Evolutionary conservation across 139 green algal species (phyloP).

Genomic region (Bryopsis sp.): DNA sequence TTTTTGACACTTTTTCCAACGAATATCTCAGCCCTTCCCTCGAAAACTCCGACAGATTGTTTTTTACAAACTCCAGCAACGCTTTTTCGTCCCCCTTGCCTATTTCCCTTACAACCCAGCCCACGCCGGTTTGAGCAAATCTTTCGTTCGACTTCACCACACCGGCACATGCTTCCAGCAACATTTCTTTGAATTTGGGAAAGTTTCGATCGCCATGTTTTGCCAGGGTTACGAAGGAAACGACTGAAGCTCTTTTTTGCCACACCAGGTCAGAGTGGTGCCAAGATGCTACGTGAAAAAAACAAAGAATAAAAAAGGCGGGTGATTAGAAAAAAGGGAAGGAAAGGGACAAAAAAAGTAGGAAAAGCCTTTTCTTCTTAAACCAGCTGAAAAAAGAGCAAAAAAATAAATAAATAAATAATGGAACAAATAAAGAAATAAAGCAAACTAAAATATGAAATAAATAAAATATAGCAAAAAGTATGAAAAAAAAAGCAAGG

Average conservation of each 20-base stretch:
- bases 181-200: constrained; percentile 1
- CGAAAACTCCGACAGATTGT: neutral
- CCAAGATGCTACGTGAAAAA: neutral
- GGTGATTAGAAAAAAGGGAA: no score
- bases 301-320: no score
- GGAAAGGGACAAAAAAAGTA: no score
- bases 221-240: neutral
- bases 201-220: neutral
- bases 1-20: neutral
- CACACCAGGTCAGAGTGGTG: neutral
- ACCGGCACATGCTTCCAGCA: neutral
- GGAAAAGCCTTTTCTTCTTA: no score
- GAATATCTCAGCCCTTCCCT: neutral
- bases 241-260: neutral
- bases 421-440: no score
- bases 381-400: no score
- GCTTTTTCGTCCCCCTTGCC: neutral
- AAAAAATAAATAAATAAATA: no score
- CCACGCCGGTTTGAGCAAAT: neutral
- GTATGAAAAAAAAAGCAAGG: no score
- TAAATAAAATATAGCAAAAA: no score
- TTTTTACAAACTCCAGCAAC: neutral
- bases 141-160: neutral
- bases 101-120: neutral
- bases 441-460: no score